Evolutionary conservation across 2,329 filamentous ascomycete genomes (phyloP).

Genomic region (Cercospora zeina): DNA sequence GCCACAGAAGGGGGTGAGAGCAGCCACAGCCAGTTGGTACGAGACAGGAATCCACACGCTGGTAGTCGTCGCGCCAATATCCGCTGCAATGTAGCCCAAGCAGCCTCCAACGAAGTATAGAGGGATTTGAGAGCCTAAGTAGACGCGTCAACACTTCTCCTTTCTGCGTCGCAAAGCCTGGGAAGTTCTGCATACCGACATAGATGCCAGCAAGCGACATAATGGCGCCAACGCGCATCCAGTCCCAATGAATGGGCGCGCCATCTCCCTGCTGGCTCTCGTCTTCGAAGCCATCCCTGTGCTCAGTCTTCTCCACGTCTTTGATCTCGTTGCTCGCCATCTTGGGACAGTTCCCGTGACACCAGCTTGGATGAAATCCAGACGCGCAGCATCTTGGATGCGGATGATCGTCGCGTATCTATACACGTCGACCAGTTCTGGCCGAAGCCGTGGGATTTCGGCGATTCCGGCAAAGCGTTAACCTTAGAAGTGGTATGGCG

Average conservation of each 20-base stretch:
- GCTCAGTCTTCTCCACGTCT: conserved; percentile 9
- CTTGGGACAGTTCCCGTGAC: not conserved
- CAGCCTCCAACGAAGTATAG: conserved; percentile 23
- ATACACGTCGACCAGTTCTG: not conserved
- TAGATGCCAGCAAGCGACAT: conserved; percentile 5
- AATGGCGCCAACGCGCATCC: conserved; percentile 7
- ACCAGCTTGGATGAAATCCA: not conserved
- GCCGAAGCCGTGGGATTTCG: conserved; percentile 7
- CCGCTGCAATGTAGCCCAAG: conserved; percentile 19
- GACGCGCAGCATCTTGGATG: not conserved
- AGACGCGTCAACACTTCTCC: not conserved
- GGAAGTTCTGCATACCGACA: not conserved
- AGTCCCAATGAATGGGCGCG: conserved; percentile 3
- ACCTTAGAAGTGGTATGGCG: not conserved
- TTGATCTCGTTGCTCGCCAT: conserved; percentile 9
- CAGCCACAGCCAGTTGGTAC: conserved; percentile 25
- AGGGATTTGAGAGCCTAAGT: conserved; percentile 21
- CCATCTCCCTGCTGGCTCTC: conserved; percentile 9
- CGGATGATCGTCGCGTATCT: not conserved
- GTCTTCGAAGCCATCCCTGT: not conserved
- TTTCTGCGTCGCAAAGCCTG: not conserved
- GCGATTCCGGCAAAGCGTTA: conserved; percentile 6
- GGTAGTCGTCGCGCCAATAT: conserved; percentile 17
- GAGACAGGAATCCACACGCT: conserved; percentile 22
- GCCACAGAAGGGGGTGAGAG: conserved; percentile 24